Base-by-base conservation (phyloP, 306 rosid genomes). In the Neltuma alba region DNA sequence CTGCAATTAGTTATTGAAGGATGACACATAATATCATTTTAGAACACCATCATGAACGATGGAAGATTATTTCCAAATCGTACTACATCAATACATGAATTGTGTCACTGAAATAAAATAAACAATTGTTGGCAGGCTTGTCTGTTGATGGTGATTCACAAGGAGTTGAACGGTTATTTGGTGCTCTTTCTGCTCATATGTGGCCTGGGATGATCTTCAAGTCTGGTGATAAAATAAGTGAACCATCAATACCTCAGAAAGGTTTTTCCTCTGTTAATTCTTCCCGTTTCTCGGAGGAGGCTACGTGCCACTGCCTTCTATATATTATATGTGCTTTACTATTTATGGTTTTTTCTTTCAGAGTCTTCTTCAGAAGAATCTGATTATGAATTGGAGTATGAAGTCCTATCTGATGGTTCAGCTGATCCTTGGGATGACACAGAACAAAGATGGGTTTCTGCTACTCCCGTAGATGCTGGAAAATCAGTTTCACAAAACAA, bases 171-270 rank as follows among this genome's bases (percentile, higher is more conserved):
- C 94, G 98, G 58, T 88, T 92, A 66, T 81, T 75, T 52, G 98
- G 97, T 67, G 98, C 97, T 81, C 97, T 92, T 79, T 87, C 92
- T 55, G 97, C 98, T 79, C 91, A 94, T 83, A 88, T 92, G 92
- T 94, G 97, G 98, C 90, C 98, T 74, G 97, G 98, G 83, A 94
- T 94, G 97, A 74, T 89, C 74, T 83, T 94, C 48, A 94, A 94
- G 80, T 88, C 97, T 25, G 98, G 97, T 33, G 87, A 88, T 71
- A 91, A 83, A 80, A 88, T 94, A 78, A 82, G 76, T 20, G 87
- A 81, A 60, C 92, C 97, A 45, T 86, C 89, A n/a, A 84, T 89
- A 50, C 90, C 92, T 9, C 82, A 82, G 85, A 81, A 79, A 88
- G 98, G 98, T 94, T 45, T 50, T 66, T 58, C 54, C 50, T 61